Conservation (phyloP, 305 asterid species). For the Vinca major region DNA sequence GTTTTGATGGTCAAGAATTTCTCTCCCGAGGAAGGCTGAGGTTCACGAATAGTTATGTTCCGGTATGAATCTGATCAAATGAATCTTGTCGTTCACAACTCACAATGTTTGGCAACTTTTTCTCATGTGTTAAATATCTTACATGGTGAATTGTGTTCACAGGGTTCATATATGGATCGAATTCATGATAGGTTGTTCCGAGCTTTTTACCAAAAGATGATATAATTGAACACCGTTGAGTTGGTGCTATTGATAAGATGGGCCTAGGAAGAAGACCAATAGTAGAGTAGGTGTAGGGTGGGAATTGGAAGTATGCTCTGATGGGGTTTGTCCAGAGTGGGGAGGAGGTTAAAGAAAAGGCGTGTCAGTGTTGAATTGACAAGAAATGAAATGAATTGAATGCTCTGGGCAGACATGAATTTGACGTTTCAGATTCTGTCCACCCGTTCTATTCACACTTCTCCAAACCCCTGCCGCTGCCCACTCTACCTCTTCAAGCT, state of each 20-base stretch:
- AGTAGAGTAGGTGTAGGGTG: constrained; percentile 4
- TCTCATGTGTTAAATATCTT: too few species aligned
- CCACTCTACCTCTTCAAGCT: not conserved
- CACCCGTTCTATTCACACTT: constrained; percentile 10
- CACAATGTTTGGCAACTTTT: too few species aligned
- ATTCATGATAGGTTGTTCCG: not conserved
- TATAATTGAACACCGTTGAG: not conserved
- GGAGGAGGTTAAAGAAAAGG: constrained; percentile 7
- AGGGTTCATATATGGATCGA: too few species aligned
- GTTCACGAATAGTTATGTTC: too few species aligned
- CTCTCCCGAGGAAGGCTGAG: not conserved
- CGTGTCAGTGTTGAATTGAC: not conserved
- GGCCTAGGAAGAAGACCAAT: not conserved
- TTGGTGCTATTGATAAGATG: not conserved
- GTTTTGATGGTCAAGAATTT: constrained; percentile 1
- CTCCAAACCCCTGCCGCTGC: not conserved
- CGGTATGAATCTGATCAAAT: too few species aligned
- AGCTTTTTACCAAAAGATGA: not conserved
- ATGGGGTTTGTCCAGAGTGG: constrained; percentile 1
- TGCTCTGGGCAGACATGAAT: constrained; percentile 6
- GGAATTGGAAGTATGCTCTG: constrained; percentile 2
- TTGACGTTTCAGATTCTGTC: constrained; percentile 14
- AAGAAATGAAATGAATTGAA: constrained; percentile 7
- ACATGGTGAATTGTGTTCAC: too few species aligned
- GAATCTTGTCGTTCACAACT: too few species aligned